Conservation (phyloP, 345 rosid species). For the Eutrema japonicum region DNA sequence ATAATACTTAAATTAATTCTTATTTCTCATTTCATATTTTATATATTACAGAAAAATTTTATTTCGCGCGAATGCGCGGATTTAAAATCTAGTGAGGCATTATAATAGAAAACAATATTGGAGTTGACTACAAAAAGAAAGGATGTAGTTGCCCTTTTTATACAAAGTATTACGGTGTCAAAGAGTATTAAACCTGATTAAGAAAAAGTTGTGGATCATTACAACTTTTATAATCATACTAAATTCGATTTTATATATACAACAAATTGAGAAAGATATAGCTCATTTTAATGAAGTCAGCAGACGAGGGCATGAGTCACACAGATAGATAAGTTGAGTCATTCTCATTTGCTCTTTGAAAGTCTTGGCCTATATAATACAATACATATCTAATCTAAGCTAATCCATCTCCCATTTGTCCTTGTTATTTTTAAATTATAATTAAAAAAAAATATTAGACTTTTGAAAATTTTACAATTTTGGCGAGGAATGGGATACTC, state of each 20-base stretch:
- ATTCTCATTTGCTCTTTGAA: neutral
- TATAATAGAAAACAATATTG: no score
- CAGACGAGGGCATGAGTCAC: conserved; percentile 6
- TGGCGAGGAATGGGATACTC: neutral
- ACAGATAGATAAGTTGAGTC: neutral
- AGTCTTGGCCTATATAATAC: no score
- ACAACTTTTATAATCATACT: conserved; percentile 9
- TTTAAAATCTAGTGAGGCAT: rapidly evolving
- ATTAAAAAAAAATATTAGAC: neutral
- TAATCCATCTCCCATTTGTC: no score
- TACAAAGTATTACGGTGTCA: neutral
- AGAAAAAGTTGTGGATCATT: neutral
- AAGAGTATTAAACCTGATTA: neutral
- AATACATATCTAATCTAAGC: no score
- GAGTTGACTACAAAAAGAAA: neutral
- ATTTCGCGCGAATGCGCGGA: rapidly evolving
- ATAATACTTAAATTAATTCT: no score
- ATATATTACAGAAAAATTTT: no score
- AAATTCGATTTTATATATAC: neutral
- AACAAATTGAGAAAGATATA: neutral
- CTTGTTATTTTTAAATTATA: no score
- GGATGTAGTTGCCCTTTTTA: conserved; percentile 4
- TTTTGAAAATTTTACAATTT: conserved; percentile 9
- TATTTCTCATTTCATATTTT: no score
- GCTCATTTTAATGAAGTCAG: neutral